Evolutionary conservation across 139 green algal genomes (phyloP).

Genomic region (Volvox africanus): DNA sequence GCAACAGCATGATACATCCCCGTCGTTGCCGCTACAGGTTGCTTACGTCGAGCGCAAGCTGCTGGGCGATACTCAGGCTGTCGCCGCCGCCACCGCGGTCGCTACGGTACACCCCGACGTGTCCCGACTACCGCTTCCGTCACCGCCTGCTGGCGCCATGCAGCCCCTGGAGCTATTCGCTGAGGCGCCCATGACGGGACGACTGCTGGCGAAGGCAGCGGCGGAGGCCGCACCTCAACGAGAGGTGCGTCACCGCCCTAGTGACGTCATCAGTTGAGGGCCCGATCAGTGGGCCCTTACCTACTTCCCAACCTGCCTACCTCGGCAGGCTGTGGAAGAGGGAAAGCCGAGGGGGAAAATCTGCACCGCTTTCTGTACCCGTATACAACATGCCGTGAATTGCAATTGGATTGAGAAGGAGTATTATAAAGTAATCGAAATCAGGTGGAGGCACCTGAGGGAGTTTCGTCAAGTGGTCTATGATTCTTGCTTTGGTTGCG

Average conservation of each 20-base stretch:
- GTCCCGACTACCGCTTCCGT: not conserved
- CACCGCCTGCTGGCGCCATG: not conserved
- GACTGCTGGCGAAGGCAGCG: conserved; percentile 8
- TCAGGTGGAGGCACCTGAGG: no score
- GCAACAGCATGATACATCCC: not conserved
- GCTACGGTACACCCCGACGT: conserved; percentile 7
- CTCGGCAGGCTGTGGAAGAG: no score
- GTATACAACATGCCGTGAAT: no score
- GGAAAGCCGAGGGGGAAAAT: no score
- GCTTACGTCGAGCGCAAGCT: conserved; percentile 26
- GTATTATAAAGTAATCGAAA: no score
- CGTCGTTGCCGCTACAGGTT: not conserved
- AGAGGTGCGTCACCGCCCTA: not conserved
- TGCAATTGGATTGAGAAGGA: no score
- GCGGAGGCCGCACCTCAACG: not conserved
- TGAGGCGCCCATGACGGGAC: conserved; percentile 8
- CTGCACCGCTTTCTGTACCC: no score
- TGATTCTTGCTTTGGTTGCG: no score
- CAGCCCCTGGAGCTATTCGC: conserved; percentile 40
- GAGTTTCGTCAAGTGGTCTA: no score
- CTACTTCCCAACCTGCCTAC: no score
- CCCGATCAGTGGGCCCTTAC: no score
- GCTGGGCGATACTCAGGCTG: not conserved
- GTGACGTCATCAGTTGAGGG: no score
- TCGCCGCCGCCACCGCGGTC: not conserved